Evolutionary conservation across 805 yeast genomes (phyloP), one percentile per base, ranked within the genome.

Genomic region (Nakazawaea ernobii): DNA sequence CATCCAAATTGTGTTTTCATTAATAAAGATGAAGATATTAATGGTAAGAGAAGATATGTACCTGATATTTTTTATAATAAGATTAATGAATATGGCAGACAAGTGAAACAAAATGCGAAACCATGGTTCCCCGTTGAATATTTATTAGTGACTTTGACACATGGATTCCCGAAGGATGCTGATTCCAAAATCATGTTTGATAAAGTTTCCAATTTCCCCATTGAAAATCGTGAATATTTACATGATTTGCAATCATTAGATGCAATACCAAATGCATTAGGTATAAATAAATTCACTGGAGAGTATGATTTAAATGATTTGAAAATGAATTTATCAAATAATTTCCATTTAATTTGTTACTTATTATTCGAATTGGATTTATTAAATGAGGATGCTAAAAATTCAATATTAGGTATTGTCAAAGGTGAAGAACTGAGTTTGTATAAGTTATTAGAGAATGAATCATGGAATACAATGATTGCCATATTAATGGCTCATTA

Each of bases 41-140:
- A 32, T 11, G 43, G 43, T 10, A 38, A 42, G 35, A 75, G 97
- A 47, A 75, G 97, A 48, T 94, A 92, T 56, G 98, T 94, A 13
- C 99, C 99, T 0, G 99, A 94, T 52, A 84, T 94, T 26, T 86
- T 87, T 59, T 94, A 85, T 71, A 80, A 82, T 64, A 82, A 79
- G 61, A 75, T 79, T 50, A 94, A 94, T 61, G 97, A 94, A 66
- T 94, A 94, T 66, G 87, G 87, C 4, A 69, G 89, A 29, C 81
- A 88, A 33, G 95, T 94, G n/a, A 89, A 89, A 57, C 79, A 81
- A 37, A 85, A 87, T 59, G 95, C 96, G 1, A 84, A 84, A 57
- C 96, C 97, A 1, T 86, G 94, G 24, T 87, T 90, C 62, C 97
- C 97, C 1, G 90, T 86, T n/a, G 97, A 90, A 51, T 90, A 86